Evolutionary conservation across 495 filamentous ascomycete genomes (phyloP), one percentile per base, ranked within the genome.

Genomic region (Aspergillus bridgeri): DNA sequence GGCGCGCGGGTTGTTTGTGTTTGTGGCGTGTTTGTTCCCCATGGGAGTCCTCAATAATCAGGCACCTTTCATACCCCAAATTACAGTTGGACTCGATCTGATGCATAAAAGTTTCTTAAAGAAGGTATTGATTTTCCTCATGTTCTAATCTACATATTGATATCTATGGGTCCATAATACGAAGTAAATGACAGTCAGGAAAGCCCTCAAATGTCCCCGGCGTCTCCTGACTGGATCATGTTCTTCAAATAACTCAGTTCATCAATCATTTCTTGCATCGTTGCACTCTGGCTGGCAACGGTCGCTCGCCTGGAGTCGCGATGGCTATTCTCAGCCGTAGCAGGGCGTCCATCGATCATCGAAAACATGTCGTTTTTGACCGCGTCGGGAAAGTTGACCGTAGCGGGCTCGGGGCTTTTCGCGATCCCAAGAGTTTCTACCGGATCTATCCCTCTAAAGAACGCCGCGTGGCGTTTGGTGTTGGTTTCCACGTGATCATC

Each of bases 201-300:
- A 15, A 38, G 11, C 33, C 8, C 8, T 27, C 51, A 57, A 6
- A 52, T 62, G 53, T 66, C 68, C 62, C 44, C 49, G 18, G 15
- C 38, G 25, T 45, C 24, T 46, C 72, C 70, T 59, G 69, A 65
- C 53, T 76, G 73, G 42, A 83, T 82, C 60, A 79, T 72, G n/a
- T 73, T 70, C 55, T 76, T 78, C 58, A 82, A 66, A 57, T 83
- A 81, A 51, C 75, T 78, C 42, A 83, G 59, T 52, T 83, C 80
- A 56, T 81, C 74, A 65, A 83, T 73, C 60, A 80, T 64, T 58
- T 80, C 75, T 56, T 75, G 69, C 71, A 81, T 78, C 9, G 73
- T 72, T 18, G 64, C 66, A 29, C 64, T 65, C 56, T 76, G 70
- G 8, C 65, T 66, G 11, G 63, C 42, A 33, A 70, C 33, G 33